Evolutionary conservation across 768 basidiomycete genomes (phyloP), one percentile per base, ranked within the genome.

Genomic region (Lactarius sanguifluus): DNA sequence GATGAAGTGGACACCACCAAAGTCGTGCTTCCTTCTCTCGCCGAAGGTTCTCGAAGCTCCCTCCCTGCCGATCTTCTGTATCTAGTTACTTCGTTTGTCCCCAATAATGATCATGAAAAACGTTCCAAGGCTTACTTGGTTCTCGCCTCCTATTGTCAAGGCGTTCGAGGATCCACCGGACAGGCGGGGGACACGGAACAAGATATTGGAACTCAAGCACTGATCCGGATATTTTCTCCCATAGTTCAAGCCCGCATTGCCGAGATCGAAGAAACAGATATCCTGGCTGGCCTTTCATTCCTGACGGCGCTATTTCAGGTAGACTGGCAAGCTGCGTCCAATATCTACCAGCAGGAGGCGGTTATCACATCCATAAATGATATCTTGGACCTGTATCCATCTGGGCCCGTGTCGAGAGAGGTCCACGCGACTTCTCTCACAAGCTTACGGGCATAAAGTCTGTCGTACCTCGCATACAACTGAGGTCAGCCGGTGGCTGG

Each of bases 221-320:
- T 93, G 40, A 77, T 76, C 59, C 79, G 77, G 38, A 71, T 80
- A 16, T 86, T 94, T 69, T 77, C 82, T 28, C 82, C 84, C 34
- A 71, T 79, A 0, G 74, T 90, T 40, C 70, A 82, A 9, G 75
- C 79, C 15, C 79, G 79, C 52, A 79, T 94, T 12, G 77, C 82
- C 40, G 86, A 87, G 55, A 81, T 83, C 3, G 79, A 84, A 23
- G 86, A 90, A 74, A 64, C 72, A 13, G 79, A 80, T 41, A 75
- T 86, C 32, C 76, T 88, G 20, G 76, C 79, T 16, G 87, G 86
- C 13, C 76, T 90, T 45, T 82, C 85, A 1, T 88, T 93, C 74
- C 80, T 94, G 58, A 79, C 83, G n/a, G 91, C 91, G 0, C 78
- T 96, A 23, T 92, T 94, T 72, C 91, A 94, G 73, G 85, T 94